A percentile compares a stretch with the other conserved stretches of the same genome.
Conservation (phyloP, 116 monocot genomes). For the Dioscorea cayenensis region DNA sequence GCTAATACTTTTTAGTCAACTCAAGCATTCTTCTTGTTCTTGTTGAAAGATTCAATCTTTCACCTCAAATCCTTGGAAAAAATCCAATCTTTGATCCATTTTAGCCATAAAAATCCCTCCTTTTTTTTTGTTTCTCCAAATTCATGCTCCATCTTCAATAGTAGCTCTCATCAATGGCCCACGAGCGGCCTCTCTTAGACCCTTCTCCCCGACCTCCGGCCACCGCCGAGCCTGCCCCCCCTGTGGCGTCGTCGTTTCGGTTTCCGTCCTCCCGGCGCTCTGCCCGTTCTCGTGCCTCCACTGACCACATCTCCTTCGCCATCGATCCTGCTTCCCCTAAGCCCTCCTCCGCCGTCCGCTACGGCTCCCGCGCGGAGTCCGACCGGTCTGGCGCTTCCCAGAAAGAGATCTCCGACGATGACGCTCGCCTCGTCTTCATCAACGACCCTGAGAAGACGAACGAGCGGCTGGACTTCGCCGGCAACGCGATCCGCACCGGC, state of each 20-base stretch:
- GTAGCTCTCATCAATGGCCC: neutral
- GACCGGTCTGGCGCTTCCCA: constrained; percentile 25
- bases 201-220: neutral
- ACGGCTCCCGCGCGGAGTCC: constrained; percentile 31
- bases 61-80: neutral
- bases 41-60: neutral
- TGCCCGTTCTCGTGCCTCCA: constrained; percentile 11
- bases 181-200: constrained; percentile 6
- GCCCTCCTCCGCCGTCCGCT: constrained; percentile 11
- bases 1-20: too few relatives aligned
- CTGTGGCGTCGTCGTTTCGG: neutral
- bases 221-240: neutral
- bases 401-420: constrained; percentile 40
- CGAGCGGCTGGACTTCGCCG: constrained; percentile 25
- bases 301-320: constrained; percentile 16
- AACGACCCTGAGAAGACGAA: constrained; percentile 22
- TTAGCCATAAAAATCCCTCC: neutral
- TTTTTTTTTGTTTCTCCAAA: neutral
- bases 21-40: neutral
- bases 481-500: constrained; percentile 40
- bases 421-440: constrained; percentile 30
- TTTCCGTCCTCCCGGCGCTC: constrained; percentile 4
- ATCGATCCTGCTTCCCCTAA: neutral
- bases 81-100: neutral
- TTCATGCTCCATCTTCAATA: neutral